Base-by-base conservation (phyloP, 129 eudicot genomes). In the Ambrosia trifida region DNA sequence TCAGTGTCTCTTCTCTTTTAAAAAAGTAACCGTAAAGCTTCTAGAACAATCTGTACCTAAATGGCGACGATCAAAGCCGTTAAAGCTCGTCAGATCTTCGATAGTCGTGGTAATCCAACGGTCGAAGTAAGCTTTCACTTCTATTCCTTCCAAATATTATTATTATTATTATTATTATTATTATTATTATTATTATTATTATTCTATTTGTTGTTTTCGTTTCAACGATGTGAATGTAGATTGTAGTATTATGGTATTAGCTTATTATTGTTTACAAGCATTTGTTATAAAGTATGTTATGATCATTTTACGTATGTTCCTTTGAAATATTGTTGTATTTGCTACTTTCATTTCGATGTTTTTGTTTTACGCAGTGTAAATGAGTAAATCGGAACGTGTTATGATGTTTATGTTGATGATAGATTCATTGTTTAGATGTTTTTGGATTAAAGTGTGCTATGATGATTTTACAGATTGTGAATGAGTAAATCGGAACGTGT, bases 71-170 rank as follows among this genome's bases (percentile, higher is more conserved):
- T 83, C 69, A 75, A 70, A 56, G 70, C 68, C 1, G 81, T 83
- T 12, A 83, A 83, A 61, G 87, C 84, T 70, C 83, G 87, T n/a
- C 87, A 83, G 75, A 83, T 83, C 56, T 83, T 83, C 69, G 87
- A 83, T 51, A 74, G 81, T 11, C 84, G 87, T 24, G 87, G 87
- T 31, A 83, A 83, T 54, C 87, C 87, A 19, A 83, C 87, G 8
- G 87, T 83, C 36, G 87, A 83, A 69, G 87, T 83, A 61, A 61
- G 69, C 45, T 72, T n/a, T 14, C 18, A 31, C 18, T 2, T 70
- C 56, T 30, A 16, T 30, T 16, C 50, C 18, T 28, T 32, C 13
- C 13, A 72, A n/a, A 17, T 50, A 4, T 0, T 24, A 24, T 0
- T 24, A 24, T 0, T 24, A 24, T 24, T 24, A 24, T 13, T 45